Evolutionary conservation across 2,329 filamentous ascomycete species (phyloP).

Genomic region (Metarhizium guizhouense): DNA sequence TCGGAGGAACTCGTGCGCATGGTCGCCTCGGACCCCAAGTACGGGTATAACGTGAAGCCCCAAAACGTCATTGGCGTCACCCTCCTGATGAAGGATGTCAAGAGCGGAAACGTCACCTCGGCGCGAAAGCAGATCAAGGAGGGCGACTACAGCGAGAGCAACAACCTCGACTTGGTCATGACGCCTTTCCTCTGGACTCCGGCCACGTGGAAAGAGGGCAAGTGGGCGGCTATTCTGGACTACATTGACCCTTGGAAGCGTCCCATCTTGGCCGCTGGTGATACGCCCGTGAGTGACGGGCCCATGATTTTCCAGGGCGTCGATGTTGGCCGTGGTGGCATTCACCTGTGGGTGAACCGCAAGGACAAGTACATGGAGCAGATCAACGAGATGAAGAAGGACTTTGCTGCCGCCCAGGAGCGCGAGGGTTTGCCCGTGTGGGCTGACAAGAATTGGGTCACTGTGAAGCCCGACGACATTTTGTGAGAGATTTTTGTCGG

Average conservation of each 20-base stretch:
- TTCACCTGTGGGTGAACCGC: constrained; percentile 33
- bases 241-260: constrained; percentile 35
- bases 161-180: constrained; percentile 29
- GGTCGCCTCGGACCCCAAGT: constrained; percentile 34
- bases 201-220: constrained; percentile 34
- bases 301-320: constrained; percentile 37
- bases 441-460: constrained; percentile 36
- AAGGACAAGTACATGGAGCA: constrained; percentile 23
- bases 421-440: constrained; percentile 27
- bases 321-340: constrained; percentile 29
- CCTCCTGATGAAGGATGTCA: constrained; percentile 23
- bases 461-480: constrained; percentile 30
- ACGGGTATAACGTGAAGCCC: constrained; percentile 35
- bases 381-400: constrained; percentile 27
- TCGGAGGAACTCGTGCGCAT: constrained; percentile 36
- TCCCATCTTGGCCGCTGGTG: constrained; percentile 32
- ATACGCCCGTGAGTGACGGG: constrained; percentile 33
- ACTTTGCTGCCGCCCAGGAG: constrained; percentile 24
- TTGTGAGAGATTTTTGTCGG: constrained; percentile 11
- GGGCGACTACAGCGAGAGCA: constrained; percentile 23
- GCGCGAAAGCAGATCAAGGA: constrained; percentile 30
- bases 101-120: constrained; percentile 20
- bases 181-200: constrained; percentile 34
- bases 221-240: constrained; percentile 32
- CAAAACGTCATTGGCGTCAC: constrained; percentile 36